phyloP scores from a whole-genome alignment of 164 flowering plant genomes.

The Nymphaea colorata region DNA sequence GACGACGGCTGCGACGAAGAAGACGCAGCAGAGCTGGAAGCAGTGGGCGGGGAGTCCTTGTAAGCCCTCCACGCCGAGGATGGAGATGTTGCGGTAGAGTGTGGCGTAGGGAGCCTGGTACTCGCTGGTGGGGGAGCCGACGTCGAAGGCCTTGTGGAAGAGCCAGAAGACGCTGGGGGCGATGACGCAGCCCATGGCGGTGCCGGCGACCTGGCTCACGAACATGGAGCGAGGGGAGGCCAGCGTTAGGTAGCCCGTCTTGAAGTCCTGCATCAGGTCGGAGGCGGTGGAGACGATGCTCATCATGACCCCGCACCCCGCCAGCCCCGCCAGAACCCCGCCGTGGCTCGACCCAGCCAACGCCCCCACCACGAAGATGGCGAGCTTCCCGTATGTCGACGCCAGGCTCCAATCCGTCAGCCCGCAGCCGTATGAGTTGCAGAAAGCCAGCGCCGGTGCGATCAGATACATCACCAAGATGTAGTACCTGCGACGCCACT shows the following conservation, averaged over 20 bases:
- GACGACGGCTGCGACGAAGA: conserved; percentile 30
- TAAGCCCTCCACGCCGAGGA: conserved; percentile 46
- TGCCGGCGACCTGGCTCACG: conserved; percentile 42
- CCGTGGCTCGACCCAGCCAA: conserved; percentile 50
- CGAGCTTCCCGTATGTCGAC: conserved; percentile 51
- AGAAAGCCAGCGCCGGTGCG: conserved; percentile 46
- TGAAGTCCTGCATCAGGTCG: conserved; percentile 50
- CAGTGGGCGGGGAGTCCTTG: conserved; percentile 38
- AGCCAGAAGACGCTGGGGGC: conserved; percentile 57
- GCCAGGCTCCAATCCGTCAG: conserved; percentile 56
- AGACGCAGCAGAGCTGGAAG: conserved; percentile 28
- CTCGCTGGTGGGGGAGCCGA: conserved; percentile 21
- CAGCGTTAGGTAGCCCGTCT: conserved; percentile 50
- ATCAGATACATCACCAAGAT: conserved; percentile 29
- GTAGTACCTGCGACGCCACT: conserved; percentile 20
- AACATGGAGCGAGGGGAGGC: conserved; percentile 59
- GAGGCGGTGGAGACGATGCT: conserved; percentile 51
- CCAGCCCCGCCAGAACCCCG: conserved; percentile 52
- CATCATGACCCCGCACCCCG: conserved; percentile 65
- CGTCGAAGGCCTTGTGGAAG: conserved; percentile 35
- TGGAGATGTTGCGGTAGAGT: conserved; percentile 38
- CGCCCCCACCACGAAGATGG: conserved; percentile 41
- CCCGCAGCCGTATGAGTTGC: conserved; percentile 52
- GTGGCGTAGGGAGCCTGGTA: conserved; percentile 39
- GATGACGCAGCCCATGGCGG: conserved; percentile 47